Evolutionary conservation across 139 green algal genomes (phyloP).

Genomic region (Chlorella sp.): DNA sequence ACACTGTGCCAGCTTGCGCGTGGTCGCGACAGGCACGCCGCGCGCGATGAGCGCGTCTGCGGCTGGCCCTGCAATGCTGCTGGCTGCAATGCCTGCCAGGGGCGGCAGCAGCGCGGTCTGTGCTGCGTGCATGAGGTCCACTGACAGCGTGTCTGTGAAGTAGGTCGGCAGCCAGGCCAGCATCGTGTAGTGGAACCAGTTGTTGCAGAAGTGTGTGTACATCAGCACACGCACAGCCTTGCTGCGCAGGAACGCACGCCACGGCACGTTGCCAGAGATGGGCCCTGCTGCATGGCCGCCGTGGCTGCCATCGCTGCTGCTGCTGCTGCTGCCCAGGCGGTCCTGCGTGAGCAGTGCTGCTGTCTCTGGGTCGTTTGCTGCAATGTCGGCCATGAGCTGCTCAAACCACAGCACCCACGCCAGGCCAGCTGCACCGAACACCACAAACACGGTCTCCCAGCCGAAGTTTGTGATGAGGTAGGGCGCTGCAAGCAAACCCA

Average conservation of each 20-base stretch:
- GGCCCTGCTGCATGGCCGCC: neutral
- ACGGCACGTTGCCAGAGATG: constrained; percentile 56
- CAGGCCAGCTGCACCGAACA: too few relatives aligned
- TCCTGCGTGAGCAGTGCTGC: neutral
- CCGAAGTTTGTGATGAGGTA: constrained; percentile 68
- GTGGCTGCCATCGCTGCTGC: neutral
- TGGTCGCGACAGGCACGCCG: constrained; percentile 50
- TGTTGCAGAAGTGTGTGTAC: constrained; percentile 95
- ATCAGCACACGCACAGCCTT: constrained; percentile 71
- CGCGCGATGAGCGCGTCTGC: constrained; percentile 70
- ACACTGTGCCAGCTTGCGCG: constrained; percentile 86
- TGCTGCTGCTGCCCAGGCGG: too few relatives aligned
- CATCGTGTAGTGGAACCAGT: constrained; percentile 97
- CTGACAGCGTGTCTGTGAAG: constrained; percentile 72
- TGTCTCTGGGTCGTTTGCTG: neutral
- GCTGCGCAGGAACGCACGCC: constrained; percentile 74
- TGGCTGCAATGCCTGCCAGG: constrained; percentile 60
- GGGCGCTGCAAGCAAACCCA: constrained; percentile 72
- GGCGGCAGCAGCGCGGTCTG: constrained; percentile 71
- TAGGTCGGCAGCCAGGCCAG: constrained; percentile 96
- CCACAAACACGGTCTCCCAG: constrained; percentile 91
- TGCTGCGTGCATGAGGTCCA: constrained; percentile 68
- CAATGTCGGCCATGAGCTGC: constrained; percentile 8
- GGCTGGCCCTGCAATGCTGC: constrained; percentile 43
- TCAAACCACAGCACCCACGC: too few relatives aligned